A percentile compares a stretch with the other conserved stretches of the same genome.
These are phyloP conservation scores for Epichloe scottii DNA, from an alignment of 2,329 filamentous ascomycete species.

Conservation along the genomic window DNA sequence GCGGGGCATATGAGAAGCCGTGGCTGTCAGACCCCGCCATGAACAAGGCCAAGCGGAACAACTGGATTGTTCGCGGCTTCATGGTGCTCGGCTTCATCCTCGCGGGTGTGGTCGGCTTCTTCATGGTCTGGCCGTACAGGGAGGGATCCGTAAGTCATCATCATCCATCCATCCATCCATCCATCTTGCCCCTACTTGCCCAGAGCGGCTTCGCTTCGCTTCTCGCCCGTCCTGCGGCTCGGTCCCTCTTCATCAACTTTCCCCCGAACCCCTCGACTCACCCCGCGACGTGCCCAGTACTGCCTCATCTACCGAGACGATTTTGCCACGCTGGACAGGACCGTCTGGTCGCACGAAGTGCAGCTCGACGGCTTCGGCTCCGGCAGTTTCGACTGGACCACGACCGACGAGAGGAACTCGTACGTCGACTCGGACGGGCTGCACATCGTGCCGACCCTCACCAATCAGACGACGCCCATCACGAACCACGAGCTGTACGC, in stretches of 20 bases:
- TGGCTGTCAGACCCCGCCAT: constrained; percentile 23
- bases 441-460: constrained; percentile 42
- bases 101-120: constrained; percentile 21
- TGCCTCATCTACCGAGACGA: constrained; percentile 38
- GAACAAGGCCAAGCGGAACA: constrained; percentile 22
- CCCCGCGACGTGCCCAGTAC: constrained; percentile 20
- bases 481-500: constrained; percentile 25
- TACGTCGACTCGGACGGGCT: constrained; percentile 36
- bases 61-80: constrained; percentile 20
- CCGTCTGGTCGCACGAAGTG: constrained; percentile 37
- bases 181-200: too few species aligned
- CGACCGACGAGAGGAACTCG: constrained; percentile 31
- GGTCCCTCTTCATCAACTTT: too few species aligned
- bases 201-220: too few species aligned
- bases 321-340: constrained; percentile 30
- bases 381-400: constrained; percentile 44
- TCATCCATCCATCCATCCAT: background rate
- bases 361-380: constrained; percentile 31
- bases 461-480: constrained; percentile 26
- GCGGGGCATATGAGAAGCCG: constrained; percentile 24
- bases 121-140: constrained; percentile 16
- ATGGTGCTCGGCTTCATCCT: constrained; percentile 21
- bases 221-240: too few species aligned
- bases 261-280: too few species aligned
- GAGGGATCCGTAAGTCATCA: constrained; percentile 10